Percentiles rank a stretch among this genome's conserved stretches.
Evolutionary conservation across 208 protist species (phyloP).

Genomic region (Leishmania aethiopica): DNA sequence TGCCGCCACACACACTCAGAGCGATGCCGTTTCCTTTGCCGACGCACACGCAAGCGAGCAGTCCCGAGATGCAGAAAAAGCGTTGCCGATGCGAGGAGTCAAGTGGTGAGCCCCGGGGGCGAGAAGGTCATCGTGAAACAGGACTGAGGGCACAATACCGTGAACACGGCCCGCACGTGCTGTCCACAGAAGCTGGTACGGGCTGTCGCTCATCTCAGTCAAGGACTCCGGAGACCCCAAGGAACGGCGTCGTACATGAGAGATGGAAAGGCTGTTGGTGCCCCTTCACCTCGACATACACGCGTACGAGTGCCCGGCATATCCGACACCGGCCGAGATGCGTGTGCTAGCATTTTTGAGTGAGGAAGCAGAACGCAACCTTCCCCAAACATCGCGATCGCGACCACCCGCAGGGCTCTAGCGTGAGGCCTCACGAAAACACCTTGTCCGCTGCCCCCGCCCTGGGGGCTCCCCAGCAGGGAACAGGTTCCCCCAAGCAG

Average conservation of each 20-base stretch:
- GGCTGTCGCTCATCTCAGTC: background rate
- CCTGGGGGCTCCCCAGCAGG: background rate
- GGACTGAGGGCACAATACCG: background rate
- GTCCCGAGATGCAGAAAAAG: background rate
- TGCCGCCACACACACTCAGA: too few species aligned
- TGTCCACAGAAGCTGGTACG: background rate
- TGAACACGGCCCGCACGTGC: background rate
- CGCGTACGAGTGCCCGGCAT: background rate
- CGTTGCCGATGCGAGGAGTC: background rate
- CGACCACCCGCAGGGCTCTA: background rate
- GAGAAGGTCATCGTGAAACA: background rate
- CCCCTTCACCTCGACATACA: background rate
- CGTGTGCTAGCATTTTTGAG: background rate
- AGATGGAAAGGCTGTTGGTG: background rate
- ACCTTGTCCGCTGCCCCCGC: background rate
- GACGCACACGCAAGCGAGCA: background rate
- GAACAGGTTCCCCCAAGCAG: background rate
- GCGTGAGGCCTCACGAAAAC: background rate
- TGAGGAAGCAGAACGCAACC: background rate
- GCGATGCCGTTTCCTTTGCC: background rate
- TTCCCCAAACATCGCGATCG: background rate
- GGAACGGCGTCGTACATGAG: background rate
- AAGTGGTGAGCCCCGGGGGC: background rate
- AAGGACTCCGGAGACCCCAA: background rate
- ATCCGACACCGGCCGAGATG: background rate